These are phyloP conservation scores for Porcisia hertigi DNA, from an alignment of 208 protist species.

Conservation along the genomic window DNA sequence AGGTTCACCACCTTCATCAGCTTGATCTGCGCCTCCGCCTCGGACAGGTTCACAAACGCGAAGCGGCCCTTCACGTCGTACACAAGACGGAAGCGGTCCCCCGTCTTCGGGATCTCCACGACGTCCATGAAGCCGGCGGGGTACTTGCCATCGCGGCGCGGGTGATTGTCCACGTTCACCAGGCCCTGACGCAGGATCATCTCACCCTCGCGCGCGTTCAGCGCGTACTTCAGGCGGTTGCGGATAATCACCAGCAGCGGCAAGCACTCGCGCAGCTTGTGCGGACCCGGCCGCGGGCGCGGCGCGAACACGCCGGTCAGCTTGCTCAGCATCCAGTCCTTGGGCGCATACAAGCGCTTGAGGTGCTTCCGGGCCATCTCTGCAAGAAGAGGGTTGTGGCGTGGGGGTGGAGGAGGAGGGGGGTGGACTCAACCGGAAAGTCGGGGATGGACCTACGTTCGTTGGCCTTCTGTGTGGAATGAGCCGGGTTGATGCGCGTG, in stretches of 20 bases:
- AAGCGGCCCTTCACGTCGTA: slow-evolving; percentile 99
- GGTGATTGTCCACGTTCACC: slow-evolving; percentile 97
- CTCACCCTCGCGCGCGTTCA: slow-evolving; percentile 96
- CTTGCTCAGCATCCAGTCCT: slow-evolving; percentile 99
- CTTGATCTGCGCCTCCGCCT: slow-evolving; percentile 96
- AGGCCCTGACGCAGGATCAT: slow-evolving; percentile 97
- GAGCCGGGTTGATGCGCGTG: neutral
- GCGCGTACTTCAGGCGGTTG: slow-evolving; percentile 97
- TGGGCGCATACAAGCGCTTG: slow-evolving; percentile 99
- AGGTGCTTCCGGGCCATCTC: slow-evolving; percentile 99
- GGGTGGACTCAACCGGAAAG: neutral
- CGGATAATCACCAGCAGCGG: slow-evolving; percentile 88
- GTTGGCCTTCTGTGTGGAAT: neutral
- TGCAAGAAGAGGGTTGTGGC: neutral
- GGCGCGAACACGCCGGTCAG: slow-evolving; percentile 98
- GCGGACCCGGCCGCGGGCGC: slow-evolving; percentile 96
- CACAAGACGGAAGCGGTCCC: slow-evolving; percentile 98
- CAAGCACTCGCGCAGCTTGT: slow-evolving; percentile 95
- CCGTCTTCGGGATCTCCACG: slow-evolving; percentile 97
- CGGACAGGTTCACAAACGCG: slow-evolving; percentile 94
- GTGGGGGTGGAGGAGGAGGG: neutral
- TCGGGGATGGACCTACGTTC: neutral
- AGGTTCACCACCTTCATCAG: slow-evolving; percentile 95
- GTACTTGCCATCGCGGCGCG: slow-evolving; percentile 97
- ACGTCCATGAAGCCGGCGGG: slow-evolving; percentile 99